A percentile compares a stretch with the other conserved stretches of the same genome.
Evolutionary conservation across 768 basidiomycete genomes (phyloP).

Genomic region (Lactifluus echinatus): DNA sequence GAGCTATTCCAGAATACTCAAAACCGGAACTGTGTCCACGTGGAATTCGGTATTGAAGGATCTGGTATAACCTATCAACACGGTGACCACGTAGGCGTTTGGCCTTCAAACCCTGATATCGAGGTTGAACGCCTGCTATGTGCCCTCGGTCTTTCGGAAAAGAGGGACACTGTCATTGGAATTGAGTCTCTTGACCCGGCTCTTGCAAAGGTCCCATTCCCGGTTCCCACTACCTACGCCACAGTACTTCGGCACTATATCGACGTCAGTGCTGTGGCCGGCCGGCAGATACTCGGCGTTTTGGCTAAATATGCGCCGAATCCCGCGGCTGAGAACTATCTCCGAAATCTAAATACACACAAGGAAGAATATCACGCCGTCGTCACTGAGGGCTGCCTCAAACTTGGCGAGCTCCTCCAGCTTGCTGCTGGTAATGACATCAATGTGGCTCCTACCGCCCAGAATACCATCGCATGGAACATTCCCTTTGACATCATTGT

Average conservation of each 20-base stretch:
- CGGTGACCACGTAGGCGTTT: slow-evolving; percentile 95
- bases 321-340: slow-evolving; percentile 60
- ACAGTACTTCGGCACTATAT: slow-evolving; percentile 95
- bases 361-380: slow-evolving; percentile 81
- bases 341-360: slow-evolving; percentile 73
- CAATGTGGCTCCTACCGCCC: slow-evolving; percentile 43
- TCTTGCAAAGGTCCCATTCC: slow-evolving; percentile 97
- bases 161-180: slow-evolving; percentile 75
- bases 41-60: slow-evolving; percentile 89
- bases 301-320: slow-evolving; percentile 85
- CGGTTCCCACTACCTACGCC: slow-evolving; percentile 89
- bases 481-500: slow-evolving; percentile 98
- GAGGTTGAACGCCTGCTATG: slow-evolving; percentile 87
- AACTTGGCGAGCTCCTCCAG: slow-evolving; percentile 88
- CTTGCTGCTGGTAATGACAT: slow-evolving; percentile 79
- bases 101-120: slow-evolving; percentile 89
- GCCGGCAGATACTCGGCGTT: slow-evolving; percentile 85
- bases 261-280: slow-evolving; percentile 90
- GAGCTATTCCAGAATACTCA: slow-evolving; percentile 74
- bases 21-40: slow-evolving; percentile 88
- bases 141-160: slow-evolving; percentile 74
- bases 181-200: slow-evolving; percentile 98
- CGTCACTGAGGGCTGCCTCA: slow-evolving; percentile 75
- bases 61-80: slow-evolving; percentile 98
- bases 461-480: slow-evolving; percentile 76